These are phyloP conservation scores for Phylloboletellus chloephorus DNA, from an alignment of 1,284 basidiomycete species.

Conservation along the genomic window DNA sequence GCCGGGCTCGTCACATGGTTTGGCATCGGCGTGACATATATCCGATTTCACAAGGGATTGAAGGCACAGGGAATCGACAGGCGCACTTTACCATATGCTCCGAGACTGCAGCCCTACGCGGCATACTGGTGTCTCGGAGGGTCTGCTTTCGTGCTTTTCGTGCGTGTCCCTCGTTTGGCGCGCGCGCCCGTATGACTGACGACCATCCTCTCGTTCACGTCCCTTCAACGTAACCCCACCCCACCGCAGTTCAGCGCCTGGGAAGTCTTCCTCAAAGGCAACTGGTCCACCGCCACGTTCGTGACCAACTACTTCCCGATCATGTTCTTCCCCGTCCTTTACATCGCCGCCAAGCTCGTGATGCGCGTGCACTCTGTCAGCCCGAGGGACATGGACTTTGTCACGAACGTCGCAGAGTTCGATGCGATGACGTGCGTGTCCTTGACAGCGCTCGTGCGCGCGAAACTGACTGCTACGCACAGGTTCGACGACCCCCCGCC, in stretches of 20 bases:
- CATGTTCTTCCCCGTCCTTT: constrained; percentile 54
- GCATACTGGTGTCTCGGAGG: constrained; percentile 40
- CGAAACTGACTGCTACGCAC: neutral
- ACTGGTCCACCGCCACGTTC: constrained; percentile 34
- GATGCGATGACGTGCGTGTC: constrained; percentile 39
- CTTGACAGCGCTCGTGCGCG: neutral
- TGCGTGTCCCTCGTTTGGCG: constrained; percentile 25
- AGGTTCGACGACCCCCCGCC: constrained; percentile 28
- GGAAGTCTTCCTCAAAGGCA: constrained; percentile 40
- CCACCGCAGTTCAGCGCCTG: constrained; percentile 39
- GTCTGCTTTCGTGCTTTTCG: constrained; percentile 36
- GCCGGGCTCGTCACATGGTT: constrained; percentile 59
- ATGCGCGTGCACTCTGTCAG: constrained; percentile 36
- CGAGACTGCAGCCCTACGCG: constrained; percentile 42
- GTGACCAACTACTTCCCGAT: constrained; percentile 58
- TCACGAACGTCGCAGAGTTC: constrained; percentile 46
- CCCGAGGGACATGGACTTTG: constrained; percentile 55
- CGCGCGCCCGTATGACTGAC: neutral
- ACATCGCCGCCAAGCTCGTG: constrained; percentile 40
- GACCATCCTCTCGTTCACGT: neutral
- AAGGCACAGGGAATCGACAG: constrained; percentile 53
- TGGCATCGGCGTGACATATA: constrained; percentile 56
- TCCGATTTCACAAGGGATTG: constrained; percentile 55
- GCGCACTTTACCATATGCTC: constrained; percentile 44
- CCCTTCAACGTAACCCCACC: too few species aligned